These are phyloP conservation scores for Aspergillus brunneoviolaceus DNA, from an alignment of 2,329 filamentous ascomycete species.

Conservation along the genomic window DNA sequence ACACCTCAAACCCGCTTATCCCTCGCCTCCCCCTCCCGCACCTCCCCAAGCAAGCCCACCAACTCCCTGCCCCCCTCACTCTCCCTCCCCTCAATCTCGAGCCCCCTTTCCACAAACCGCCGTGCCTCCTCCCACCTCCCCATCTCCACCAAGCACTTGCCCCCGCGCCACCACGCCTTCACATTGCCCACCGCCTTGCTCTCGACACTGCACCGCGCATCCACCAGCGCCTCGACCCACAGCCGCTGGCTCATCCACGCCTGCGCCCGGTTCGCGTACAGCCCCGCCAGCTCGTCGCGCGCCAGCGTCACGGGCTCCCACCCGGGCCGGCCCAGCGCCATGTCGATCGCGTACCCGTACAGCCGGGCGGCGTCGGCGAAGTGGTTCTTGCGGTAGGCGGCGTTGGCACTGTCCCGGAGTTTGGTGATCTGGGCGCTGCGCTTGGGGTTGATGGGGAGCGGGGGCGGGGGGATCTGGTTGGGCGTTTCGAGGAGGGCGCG, in stretches of 20 bases:
- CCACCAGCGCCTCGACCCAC: conserved; percentile 84
- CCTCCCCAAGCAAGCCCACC: conserved; percentile 60
- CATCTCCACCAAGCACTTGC: conserved; percentile 88
- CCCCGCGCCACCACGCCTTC: conserved; percentile 92
- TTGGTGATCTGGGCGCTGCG: conserved; percentile 84
- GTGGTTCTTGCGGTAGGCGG: conserved; percentile 73
- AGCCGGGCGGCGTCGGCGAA: conserved; percentile 74
- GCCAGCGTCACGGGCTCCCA: conserved; percentile 88
- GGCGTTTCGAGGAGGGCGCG: conserved; percentile 65
- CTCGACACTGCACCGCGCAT: conserved; percentile 86
- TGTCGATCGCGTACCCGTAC: conserved; percentile 84
- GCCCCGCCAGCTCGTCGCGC: conserved; percentile 74
- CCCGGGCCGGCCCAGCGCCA: conserved; percentile 75
- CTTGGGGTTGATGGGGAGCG: conserved; percentile 89
- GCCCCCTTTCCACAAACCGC: conserved; percentile 71
- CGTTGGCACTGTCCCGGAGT: conserved; percentile 84
- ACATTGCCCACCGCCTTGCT: conserved; percentile 82
- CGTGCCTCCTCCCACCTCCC: conserved; percentile 76
- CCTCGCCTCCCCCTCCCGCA: conserved; percentile 63
- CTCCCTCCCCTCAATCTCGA: conserved; percentile 75
- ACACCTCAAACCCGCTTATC: neutral
- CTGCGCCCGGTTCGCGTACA: conserved; percentile 87
- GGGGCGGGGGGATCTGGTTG: conserved; percentile 71
- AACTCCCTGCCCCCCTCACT: conserved; percentile 51
- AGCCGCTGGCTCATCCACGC: conserved; percentile 77